Base-by-base conservation (phyloP, 208 protist genomes). In the Acanthamoeba castellanii region DNA sequence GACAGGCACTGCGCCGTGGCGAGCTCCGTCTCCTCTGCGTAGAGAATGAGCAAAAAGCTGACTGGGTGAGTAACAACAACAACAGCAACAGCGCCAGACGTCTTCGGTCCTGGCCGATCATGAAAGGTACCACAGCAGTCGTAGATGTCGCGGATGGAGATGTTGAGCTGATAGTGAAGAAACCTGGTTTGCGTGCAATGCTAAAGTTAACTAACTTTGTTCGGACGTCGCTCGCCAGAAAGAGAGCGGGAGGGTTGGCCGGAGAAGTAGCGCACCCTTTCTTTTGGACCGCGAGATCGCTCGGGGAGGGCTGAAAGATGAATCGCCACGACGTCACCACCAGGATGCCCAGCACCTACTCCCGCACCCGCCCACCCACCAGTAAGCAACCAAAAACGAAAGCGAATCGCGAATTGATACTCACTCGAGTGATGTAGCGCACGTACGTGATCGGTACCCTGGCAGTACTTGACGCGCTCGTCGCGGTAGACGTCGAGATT, bases 61-160 rank as follows among this genome's bases (percentile, higher is more conserved):
- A 13, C 22, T 0, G 22, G 22, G 30, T n/a, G 13, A 37, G 9
- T 1, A 9, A 57, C 50, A 57, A 18, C 7, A 57, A 37, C 66
- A 27, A 72, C 9, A 72, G 3, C 30, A 42, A 1, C 37, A 3
- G 3, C n/a, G n/a, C n/a, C n/a, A n/a, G n/a, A n/a, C n/a, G 3
- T 42, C 3, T 1, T 3, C 37, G 37, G 3, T 42, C 37, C 37
- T 1, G 37, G 37, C 37, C 37, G 37, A 42, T 42, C 37, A 42
- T 42, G 37, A 42, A 42, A 1, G 22, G 37, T 82, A 82, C 78
- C 78, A 22, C 47, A 87, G 50, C 78, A 87, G 25, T 87, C 78
- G 30, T 87, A 87, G 78, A 87, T 87, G 52, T 87, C 78, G 9
- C 78, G 78, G 30, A 87, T 87, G 4, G 78, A 87, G 42, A 87